Conservation (phyloP, 2,329 filamentous ascomycete species). For the Thielaviopsis euricoi region DNA sequence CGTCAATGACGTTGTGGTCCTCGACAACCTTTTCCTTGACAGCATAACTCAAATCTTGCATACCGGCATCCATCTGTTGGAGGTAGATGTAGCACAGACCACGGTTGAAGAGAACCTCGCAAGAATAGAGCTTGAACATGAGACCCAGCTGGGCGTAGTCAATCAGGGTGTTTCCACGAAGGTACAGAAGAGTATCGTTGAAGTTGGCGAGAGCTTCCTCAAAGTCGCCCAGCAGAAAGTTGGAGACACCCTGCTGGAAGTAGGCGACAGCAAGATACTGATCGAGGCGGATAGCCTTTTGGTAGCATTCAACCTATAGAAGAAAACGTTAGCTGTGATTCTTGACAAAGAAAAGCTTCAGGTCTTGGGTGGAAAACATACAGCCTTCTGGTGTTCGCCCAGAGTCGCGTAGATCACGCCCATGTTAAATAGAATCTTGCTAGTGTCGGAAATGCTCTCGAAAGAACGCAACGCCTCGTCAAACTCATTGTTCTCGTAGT, state of each 20-base stretch:
- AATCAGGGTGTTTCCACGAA: slow-evolving; percentile 91
- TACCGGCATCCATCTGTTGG: slow-evolving; percentile 73
- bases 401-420: slow-evolving; percentile 94
- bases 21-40: slow-evolving; percentile 92
- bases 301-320: slow-evolving; percentile 76
- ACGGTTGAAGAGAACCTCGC: slow-evolving; percentile 93
- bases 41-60: slow-evolving; percentile 81
- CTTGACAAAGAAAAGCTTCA: not conserved
- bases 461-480: slow-evolving; percentile 76
- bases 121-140: slow-evolving; percentile 92
- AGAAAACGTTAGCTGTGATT: slow-evolving; percentile 1
- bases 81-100: slow-evolving; percentile 96
- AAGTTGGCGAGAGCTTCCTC: slow-evolving; percentile 96
- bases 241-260: slow-evolving; percentile 96
- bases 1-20: slow-evolving; percentile 95
- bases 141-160: slow-evolving; percentile 93
- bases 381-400: slow-evolving; percentile 88
- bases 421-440: slow-evolving; percentile 97
- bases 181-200: slow-evolving; percentile 89
- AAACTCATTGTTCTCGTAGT: slow-evolving; percentile 96
- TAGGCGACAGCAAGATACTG: slow-evolving; percentile 95
- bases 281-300: slow-evolving; percentile 76
- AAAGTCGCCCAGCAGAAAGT: slow-evolving; percentile 92
- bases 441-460: slow-evolving; percentile 78
- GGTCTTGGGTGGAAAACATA: slow-evolving; percentile 31